Conservation (phyloP, 2,329 filamentous ascomycete genomes). For the Dactylellina parvicollis region DNA sequence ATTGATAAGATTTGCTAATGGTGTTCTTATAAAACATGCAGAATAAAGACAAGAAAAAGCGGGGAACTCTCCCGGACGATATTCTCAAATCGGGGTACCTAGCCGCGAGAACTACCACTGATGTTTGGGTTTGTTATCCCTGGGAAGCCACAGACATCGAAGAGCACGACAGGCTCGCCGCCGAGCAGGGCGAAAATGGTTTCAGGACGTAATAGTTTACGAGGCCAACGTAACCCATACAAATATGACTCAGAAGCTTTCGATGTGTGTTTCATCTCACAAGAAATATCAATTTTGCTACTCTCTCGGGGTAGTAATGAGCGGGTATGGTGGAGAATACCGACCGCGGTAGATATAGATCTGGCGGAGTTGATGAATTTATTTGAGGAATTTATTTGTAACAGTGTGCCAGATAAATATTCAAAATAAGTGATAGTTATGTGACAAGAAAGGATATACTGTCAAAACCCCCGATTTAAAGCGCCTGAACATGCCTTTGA, state of each 20-base stretch:
- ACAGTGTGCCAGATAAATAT: background rate
- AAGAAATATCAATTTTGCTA: no score
- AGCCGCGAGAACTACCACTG: constrained; percentile 86
- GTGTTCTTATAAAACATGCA: no score
- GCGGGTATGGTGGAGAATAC: no score
- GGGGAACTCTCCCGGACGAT: constrained; percentile 80
- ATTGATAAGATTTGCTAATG: no score
- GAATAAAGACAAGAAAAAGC: constrained; percentile 99
- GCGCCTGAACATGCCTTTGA: no score
- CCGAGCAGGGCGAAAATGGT: constrained; percentile 59
- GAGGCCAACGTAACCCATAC: no score
- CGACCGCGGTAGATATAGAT: background rate
- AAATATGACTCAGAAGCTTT: no score
- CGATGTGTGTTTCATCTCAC: no score
- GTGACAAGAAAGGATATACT: background rate
- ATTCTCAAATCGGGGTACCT: constrained; percentile 82
- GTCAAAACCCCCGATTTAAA: no score
- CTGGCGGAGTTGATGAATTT: background rate
- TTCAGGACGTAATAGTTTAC: background rate
- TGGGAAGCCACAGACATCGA: constrained; percentile 98
- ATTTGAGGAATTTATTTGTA: background rate
- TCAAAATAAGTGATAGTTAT: background rate
- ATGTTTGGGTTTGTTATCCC: constrained; percentile 98
- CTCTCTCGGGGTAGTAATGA: no score
- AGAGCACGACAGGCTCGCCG: constrained; percentile 81